Evolutionary conservation across 495 filamentous ascomycete species (phyloP), one percentile per base, ranked within the genome.

Genomic region (Aspergillus incahuasiensis): DNA sequence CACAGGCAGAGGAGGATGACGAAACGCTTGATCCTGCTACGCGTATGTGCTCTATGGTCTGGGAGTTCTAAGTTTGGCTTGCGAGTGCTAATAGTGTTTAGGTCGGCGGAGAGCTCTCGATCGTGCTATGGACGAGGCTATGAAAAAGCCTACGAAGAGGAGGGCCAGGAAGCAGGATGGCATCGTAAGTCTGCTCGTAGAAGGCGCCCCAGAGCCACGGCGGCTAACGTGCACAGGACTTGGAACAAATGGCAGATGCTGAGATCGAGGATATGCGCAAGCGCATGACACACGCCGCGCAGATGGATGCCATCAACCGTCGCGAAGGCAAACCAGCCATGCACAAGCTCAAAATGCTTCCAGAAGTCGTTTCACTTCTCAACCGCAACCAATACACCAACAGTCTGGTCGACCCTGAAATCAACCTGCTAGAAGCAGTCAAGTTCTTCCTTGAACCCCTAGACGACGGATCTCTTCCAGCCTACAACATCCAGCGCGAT

Each of bases 381-480:
- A 96, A 90, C 68, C 90, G 91, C 58, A 92, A 91, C 64, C 74
- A 79, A 52, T 89, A 86, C 42, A 80, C 92, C 32, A 88, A 90
- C 72, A 80, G 84, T 58, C 84, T 96, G 54, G 85, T 96, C 55
- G 95, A 99, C 59, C 91, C 92, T 0, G 92, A 97, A 62, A 94
- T 87, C 66, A 96, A 97, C 73, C 84, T 99, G 58, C 79, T 99
- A 28, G 90, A 95, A 69, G 89, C 90, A 2, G 90, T 99, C 60
- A 88, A 89, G 63, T 96, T 92, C 81, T 97, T 97, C 83, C 85
- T 99, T 12, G 95, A 99, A 66, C 95, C 95, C 4, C 82, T 97
- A 40, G 87, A 90, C 55, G 91, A 96, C 64, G 94, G 92, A 57
- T 88, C 87, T 42, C 77, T 99, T 22, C 94, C 95, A 0, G 92